phyloP scores from a whole-genome alignment of 495 filamentous ascomycete genomes.

The Trichoderma parareesei region DNA sequence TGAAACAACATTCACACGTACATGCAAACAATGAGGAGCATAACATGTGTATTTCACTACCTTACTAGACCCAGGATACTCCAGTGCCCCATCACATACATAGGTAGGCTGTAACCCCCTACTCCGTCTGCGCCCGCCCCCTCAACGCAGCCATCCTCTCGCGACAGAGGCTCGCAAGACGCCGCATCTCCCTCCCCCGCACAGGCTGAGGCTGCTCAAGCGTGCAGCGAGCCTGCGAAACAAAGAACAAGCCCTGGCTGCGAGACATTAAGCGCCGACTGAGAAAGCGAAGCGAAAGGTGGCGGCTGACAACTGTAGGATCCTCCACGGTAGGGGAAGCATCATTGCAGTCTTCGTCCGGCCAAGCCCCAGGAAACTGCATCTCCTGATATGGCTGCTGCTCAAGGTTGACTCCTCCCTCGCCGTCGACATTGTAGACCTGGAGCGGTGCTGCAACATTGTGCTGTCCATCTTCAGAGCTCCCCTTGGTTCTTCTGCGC shows the following conservation, averaged over 20 bases:
- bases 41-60: not conserved
- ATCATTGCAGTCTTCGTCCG: not conserved
- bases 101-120: not conserved
- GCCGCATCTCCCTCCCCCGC: not conserved
- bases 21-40: not conserved
- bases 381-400: not conserved
- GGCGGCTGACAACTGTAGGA: not conserved
- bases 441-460: not conserved
- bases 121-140: not conserved
- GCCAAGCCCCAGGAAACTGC: too few relatives aligned
- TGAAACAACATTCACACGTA: not conserved
- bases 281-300: not conserved
- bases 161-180: not conserved
- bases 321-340: not conserved
- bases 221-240: not conserved
- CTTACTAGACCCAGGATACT: not conserved
- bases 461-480: not conserved
- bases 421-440: not conserved
- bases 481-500: not conserved
- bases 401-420: not conserved
- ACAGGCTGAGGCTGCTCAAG: slow-evolving; percentile 4
- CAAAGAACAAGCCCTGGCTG: not conserved
- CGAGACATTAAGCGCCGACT: not conserved
- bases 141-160: not conserved
- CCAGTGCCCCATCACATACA: not conserved